These are phyloP conservation scores for Tuber calosporum DNA, from an alignment of 495 filamentous ascomycete species.

Conservation along the genomic window DNA sequence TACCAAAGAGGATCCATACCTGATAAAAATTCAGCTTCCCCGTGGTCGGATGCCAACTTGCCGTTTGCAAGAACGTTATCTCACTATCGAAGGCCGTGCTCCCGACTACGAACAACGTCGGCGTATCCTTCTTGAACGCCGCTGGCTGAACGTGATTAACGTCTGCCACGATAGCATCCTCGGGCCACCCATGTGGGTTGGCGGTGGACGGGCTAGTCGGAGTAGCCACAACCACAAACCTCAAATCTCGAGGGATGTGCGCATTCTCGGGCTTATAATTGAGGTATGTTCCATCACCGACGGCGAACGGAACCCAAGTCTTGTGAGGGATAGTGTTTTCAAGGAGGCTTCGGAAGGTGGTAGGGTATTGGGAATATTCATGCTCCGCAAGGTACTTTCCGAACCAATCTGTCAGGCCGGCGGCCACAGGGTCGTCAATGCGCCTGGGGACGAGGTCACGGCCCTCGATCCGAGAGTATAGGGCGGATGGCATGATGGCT, in stretches of 20 bases:
- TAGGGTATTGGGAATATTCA: slow-evolving; percentile 1
- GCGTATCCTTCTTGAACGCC: slow-evolving; percentile 6
- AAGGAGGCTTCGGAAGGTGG: slow-evolving; percentile 3
- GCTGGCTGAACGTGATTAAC: neutral
- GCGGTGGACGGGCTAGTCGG: neutral
- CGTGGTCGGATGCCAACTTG: slow-evolving; percentile 1
- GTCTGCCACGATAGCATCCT: slow-evolving; percentile 3
- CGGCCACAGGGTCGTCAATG: slow-evolving; percentile 11
- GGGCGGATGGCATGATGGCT: neutral
- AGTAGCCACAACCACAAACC: slow-evolving; percentile 7
- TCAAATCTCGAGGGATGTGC: slow-evolving; percentile 4
- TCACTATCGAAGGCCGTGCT: slow-evolving; percentile 9
- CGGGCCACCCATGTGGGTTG: neutral
- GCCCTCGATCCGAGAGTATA: slow-evolving; percentile 9
- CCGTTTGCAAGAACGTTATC: slow-evolving; percentile 4
- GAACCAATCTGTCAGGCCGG: slow-evolving; percentile 14
- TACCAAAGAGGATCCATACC: neutral
- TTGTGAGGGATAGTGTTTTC: neutral
- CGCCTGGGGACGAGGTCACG: slow-evolving; percentile 13
- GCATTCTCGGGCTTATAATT: neutral
- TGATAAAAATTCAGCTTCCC: slow-evolving; percentile 17
- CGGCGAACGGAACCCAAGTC: slow-evolving; percentile 13
- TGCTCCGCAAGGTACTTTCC: slow-evolving; percentile 11
- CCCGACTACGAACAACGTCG: slow-evolving; percentile 9
- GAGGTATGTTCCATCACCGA: slow-evolving; percentile 8